Evolutionary conservation across 176 grass and related monocot genomes (phyloP).

Genomic region (Carex scoparia): DNA sequence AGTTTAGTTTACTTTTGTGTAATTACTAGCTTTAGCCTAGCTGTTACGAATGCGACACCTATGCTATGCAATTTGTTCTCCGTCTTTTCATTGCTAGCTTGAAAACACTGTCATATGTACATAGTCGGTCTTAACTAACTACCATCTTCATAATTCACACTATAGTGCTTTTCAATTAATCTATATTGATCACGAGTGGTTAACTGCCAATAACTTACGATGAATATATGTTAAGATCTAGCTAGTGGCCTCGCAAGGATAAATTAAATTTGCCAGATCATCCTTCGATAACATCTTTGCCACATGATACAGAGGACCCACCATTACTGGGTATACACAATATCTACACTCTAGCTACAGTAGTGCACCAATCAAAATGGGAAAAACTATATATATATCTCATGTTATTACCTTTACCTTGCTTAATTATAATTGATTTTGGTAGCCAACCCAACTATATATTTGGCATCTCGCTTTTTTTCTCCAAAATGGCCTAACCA

Average conservation of each 20-base stretch:
- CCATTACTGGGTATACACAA: background rate
- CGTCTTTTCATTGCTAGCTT: background rate
- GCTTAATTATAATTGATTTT: conserved; percentile 17
- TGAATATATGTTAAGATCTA: background rate
- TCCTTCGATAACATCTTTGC: background rate
- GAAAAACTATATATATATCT: background rate
- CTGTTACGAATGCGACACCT: conserved; percentile 17
- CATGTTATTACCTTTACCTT: conserved; percentile 9
- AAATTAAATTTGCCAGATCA: background rate
- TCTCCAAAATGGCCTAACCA: conserved; percentile 19
- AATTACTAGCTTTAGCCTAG: background rate
- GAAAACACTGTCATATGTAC: too few relatives aligned
- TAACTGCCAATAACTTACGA: background rate
- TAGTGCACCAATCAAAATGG: conserved; percentile 10
- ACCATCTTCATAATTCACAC: conserved; percentile 8
- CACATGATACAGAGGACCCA: conserved; percentile 13
- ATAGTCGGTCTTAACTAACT: background rate
- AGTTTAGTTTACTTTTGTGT: background rate
- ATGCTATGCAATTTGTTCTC: background rate
- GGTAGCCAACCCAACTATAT: conserved; percentile 20
- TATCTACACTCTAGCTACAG: background rate
- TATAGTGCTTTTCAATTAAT: too few relatives aligned
- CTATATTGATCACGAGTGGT: background rate
- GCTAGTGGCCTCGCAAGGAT: background rate
- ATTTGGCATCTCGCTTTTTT: background rate